A percentile compares a stretch with the other conserved stretches of the same genome.
Conservation (phyloP, 768 basidiomycete genomes). For the Kwoniella shandongensis region DNA sequence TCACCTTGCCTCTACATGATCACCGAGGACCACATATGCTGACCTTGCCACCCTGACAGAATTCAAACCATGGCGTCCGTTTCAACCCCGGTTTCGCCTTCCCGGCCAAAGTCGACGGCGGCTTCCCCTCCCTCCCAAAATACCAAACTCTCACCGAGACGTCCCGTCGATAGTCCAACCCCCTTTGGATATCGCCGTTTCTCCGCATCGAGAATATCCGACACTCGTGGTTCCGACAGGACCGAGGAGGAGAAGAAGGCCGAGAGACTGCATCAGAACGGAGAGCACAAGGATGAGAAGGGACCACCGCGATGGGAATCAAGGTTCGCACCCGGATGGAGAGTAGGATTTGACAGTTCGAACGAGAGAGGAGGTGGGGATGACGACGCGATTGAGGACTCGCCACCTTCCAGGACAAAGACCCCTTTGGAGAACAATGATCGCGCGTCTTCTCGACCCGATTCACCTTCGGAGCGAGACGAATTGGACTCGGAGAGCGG, state of each 20-base stretch:
- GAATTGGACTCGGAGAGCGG: conserved; percentile 18
- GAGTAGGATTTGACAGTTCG: conserved; percentile 31
- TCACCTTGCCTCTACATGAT: background rate
- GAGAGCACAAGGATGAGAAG: conserved; percentile 6
- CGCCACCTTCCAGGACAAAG: conserved; percentile 10
- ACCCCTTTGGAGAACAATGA: conserved; percentile 1
- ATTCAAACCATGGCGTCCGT: conserved; percentile 12
- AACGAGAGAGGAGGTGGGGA: conserved; percentile 32
- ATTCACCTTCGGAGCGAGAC: conserved; percentile 9
- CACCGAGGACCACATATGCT: background rate
- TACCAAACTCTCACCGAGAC: conserved; percentile 8
- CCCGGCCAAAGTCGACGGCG: conserved; percentile 10
- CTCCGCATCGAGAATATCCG: conserved; percentile 38
- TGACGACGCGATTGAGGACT: conserved; percentile 23
- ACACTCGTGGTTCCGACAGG: conserved; percentile 31
- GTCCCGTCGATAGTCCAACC: background rate
- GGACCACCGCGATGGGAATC: conserved; percentile 7
- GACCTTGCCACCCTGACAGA: background rate
- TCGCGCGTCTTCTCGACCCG: conserved; percentile 10
- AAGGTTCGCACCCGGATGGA: conserved; percentile 26
- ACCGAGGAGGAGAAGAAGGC: conserved; percentile 21
- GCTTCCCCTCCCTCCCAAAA: conserved; percentile 10
- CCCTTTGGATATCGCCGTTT: conserved; percentile 30
- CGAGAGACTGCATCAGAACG: conserved; percentile 4
- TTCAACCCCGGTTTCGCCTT: conserved; percentile 12